phyloP scores from a whole-genome alignment of 495 filamentous ascomycete species.

The Daldinia bambusicola region DNA sequence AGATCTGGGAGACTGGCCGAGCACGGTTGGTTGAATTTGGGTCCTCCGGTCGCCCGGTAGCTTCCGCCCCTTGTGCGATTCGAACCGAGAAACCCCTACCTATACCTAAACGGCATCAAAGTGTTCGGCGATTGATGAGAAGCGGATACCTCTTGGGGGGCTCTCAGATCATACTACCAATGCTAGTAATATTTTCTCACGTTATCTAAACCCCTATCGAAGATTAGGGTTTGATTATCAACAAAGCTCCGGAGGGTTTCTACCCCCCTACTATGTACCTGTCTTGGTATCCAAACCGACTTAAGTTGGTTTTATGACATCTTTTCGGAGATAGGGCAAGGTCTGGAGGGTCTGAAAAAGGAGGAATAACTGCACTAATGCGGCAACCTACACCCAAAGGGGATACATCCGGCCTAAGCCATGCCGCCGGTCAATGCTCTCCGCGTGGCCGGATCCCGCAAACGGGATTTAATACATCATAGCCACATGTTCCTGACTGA shows the following conservation, averaged over 20 bases:
- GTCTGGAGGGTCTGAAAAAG: not conserved
- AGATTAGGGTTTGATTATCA: not conserved
- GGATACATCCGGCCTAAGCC: constrained; percentile 24
- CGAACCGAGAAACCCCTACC: not conserved
- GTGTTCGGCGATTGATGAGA: not conserved
- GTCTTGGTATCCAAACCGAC: not conserved
- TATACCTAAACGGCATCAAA: not conserved
- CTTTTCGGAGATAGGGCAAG: not conserved
- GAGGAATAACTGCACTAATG: constrained; percentile 5
- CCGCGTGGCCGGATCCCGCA: constrained; percentile 15
- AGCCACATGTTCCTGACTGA: constrained; percentile 11
- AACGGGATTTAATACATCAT: constrained; percentile 19
- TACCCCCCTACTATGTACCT: not conserved
- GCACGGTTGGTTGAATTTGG: constrained; percentile 13
- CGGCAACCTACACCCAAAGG: constrained; percentile 22
- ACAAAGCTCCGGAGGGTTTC: not conserved
- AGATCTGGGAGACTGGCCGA: constrained; percentile 42
- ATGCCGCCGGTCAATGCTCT: constrained; percentile 18
- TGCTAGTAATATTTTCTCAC: not conserved
- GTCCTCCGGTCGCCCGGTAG: constrained; percentile 39
- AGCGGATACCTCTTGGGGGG: constrained; percentile 4
- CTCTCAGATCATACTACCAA: not conserved
- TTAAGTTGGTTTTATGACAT: not conserved
- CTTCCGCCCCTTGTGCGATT: constrained; percentile 34
- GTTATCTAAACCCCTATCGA: not conserved